Evolutionary conservation across 305 asterid species (phyloP), one percentile per base, ranked within the genome.

Genomic region (Fraxinus floribunda): DNA sequence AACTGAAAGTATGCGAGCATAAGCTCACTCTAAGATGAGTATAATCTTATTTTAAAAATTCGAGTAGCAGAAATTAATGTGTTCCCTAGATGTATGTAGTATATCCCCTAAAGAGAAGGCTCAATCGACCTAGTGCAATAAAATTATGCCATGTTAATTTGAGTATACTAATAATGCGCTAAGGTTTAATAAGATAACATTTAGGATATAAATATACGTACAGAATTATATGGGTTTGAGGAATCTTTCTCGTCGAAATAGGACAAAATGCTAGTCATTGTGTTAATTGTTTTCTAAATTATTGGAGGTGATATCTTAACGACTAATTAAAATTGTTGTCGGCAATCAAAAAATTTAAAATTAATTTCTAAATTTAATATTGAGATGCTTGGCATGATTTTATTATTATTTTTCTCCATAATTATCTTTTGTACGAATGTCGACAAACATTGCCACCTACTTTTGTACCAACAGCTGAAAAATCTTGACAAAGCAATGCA

Each of bases 231-330:
- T 7, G 60, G 64, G n/a, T 79, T 39, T 55, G 74, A 57, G 52
- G 82, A 68, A 55, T 66, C 82, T 4, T n/a, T 55, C 66, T 46
- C 73, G 7, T 82, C n/a, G 78, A 78, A 76, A 74, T 18, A 46
- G 41, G 85, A 80, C 80, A 81, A 76, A 75, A 36, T 7, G 41
- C 32, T 16, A 26, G 88, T 82, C 85, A 39, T 55, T 44, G 32
- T 30, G 3, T 29, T 73, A 20, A 36, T 36, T 72, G 66, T 79
- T 76, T 79, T 38, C 44, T 76, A 75, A 64, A 46, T 36, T n/a
- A 35, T 78, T 64, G 26, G 16, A 78, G 30, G 32, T 29, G 11
- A 78, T 78, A 82, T 79, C 70, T n/a, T 7, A 52, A 52, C 44
- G 38, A 84, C 79, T 30, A 66, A 30, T 29, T 55, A 7, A 68